Evolutionary conservation across 108 stramenopile species (phyloP).

Genomic region (Craspedostauros australis): DNA sequence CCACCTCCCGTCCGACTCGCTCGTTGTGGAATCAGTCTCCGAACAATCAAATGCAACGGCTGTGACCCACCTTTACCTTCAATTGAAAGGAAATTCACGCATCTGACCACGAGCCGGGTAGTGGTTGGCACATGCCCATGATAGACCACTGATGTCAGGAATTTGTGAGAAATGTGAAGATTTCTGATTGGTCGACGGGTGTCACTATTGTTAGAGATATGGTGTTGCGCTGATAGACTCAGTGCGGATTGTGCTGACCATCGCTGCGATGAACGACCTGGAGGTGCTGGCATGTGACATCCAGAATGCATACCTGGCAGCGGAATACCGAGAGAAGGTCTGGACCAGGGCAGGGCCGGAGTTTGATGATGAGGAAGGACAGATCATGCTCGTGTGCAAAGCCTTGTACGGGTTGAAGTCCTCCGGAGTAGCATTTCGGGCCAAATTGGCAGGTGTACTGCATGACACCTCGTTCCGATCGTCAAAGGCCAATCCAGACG

Average conservation of each 20-base stretch:
- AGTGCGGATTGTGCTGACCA: conserved; percentile 22
- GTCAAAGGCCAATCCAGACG: conserved; percentile 33
- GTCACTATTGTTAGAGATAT: too few relatives aligned
- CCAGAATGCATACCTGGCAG: conserved; percentile 11
- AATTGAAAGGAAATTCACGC: too few relatives aligned
- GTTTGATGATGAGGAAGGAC: conserved; percentile 8
- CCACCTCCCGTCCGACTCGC: too few relatives aligned
- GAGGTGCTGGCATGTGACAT: conserved; percentile 12
- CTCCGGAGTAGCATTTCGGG: conserved; percentile 34
- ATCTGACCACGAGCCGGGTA: too few relatives aligned
- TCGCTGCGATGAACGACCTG: conserved; percentile 35
- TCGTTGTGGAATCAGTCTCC: too few relatives aligned
- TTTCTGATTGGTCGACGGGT: too few relatives aligned
- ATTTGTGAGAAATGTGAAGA: too few relatives aligned
- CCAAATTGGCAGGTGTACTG: conserved; percentile 31
- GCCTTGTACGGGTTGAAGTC: conserved; percentile 49
- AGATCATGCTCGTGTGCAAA: conserved; percentile 22
- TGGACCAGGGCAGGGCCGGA: conserved; percentile 15
- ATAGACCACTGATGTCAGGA: too few relatives aligned
- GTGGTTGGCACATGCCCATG: too few relatives aligned
- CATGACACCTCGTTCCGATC: conserved; percentile 26
- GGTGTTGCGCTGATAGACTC: conserved; percentile 34
- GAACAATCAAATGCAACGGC: too few relatives aligned
- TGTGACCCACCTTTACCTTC: too few relatives aligned
- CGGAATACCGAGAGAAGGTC: conserved; percentile 22